A percentile compares a stretch with the other conserved stretches of the same genome.
Conservation (phyloP, 768 basidiomycete genomes). For the Tremella fuciformis region DNA sequence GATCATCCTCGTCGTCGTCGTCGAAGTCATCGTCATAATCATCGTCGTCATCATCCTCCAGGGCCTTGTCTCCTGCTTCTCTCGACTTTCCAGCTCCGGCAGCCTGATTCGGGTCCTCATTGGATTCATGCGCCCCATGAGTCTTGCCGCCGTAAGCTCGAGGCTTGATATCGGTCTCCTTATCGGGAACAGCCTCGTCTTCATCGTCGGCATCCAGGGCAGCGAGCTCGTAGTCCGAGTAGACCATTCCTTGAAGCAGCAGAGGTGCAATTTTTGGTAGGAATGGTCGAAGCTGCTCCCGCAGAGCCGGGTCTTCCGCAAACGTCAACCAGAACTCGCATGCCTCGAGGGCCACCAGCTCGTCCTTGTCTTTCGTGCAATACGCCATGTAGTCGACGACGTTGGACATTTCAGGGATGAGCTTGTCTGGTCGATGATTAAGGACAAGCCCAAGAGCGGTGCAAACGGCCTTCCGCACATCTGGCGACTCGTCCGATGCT, state of each 20-base stretch:
- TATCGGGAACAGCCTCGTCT: conserved; percentile 78
- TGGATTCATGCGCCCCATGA: conserved; percentile 72
- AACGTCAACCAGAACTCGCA: conserved; percentile 99
- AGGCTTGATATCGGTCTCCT: conserved; percentile 93
- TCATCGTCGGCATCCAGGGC: conserved; percentile 93
- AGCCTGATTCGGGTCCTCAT: conserved; percentile 54
- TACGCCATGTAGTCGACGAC: conserved; percentile 99
- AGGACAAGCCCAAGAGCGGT: conserved; percentile 90
- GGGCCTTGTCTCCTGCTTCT: conserved; percentile 62
- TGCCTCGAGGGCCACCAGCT: conserved; percentile 89
- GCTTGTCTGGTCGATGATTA: conserved; percentile 87
- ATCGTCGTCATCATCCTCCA: conserved; percentile 77
- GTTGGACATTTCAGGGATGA: conserved; percentile 90
- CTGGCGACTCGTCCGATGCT: conserved; percentile 89
- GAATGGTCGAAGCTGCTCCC: conserved; percentile 76
- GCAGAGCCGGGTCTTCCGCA: conserved; percentile 87
- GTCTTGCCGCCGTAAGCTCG: conserved; percentile 81
- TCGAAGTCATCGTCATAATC: conserved; percentile 84
- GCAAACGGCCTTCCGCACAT: conserved; percentile 91
- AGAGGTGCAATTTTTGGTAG: conserved; percentile 90
- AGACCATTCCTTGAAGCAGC: conserved; percentile 94
- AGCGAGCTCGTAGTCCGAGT: conserved; percentile 91
- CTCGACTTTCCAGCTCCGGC: conserved; percentile 30
- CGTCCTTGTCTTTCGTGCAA: conserved; percentile 95
- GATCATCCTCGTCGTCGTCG: conserved; percentile 92